A percentile compares a stretch with the other conserved stretches of the same genome.
Conservation (phyloP, 148 eudicot species). For the Persicaria tinctoria region DNA sequence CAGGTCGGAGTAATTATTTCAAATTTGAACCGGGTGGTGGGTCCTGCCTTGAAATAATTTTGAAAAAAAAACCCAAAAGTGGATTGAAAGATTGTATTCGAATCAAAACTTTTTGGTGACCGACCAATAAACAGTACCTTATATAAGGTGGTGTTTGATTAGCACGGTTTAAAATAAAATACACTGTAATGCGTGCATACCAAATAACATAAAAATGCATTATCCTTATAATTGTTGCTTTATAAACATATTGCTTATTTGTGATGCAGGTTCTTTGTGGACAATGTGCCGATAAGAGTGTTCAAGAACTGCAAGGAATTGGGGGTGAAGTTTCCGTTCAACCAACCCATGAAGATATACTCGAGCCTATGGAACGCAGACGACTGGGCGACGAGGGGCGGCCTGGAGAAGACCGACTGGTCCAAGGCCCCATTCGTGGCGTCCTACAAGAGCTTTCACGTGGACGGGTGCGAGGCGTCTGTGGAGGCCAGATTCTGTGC, state of each 20-base stretch:
- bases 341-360: conserved; percentile 63
- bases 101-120: too few species aligned
- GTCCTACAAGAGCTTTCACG: conserved; percentile 47
- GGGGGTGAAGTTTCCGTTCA: conserved; percentile 50
- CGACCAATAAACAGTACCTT: background rate
- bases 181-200: too few species aligned
- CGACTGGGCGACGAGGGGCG: conserved; percentile 49
- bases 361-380: conserved; percentile 63
- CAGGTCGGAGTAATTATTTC: too few species aligned
- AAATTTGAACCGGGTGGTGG: too few species aligned
- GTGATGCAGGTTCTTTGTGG: conserved; percentile 42
- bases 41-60: too few species aligned
- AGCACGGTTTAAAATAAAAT: too few species aligned
- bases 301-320: conserved; percentile 57
- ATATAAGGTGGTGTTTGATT: too few species aligned
- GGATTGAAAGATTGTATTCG: background rate
- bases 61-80: background rate
- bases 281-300: conserved; percentile 42
- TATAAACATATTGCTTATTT: too few species aligned
- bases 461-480: conserved; percentile 57
- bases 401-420: conserved; percentile 65
- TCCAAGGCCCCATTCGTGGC: conserved; percentile 56
- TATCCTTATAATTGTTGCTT: too few species aligned
- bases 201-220: too few species aligned
- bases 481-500: conserved; percentile 48